A percentile compares a stretch with the other conserved stretches of the same genome.
Conservation (phyloP, 164 flowering plant species). For the Taxillus chinensis region DNA sequence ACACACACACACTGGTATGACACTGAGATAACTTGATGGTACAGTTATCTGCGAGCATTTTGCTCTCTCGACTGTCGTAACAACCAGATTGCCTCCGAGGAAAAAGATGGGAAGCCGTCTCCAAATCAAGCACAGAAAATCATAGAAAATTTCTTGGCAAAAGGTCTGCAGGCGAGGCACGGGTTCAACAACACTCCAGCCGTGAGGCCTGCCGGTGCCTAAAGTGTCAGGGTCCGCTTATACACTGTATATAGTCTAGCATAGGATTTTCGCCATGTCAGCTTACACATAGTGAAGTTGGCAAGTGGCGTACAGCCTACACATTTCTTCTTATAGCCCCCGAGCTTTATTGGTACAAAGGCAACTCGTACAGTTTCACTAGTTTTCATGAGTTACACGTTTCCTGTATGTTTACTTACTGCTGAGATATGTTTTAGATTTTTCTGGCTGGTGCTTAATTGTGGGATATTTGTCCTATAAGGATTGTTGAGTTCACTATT, state of each 20-base stretch:
- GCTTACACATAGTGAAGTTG: not conserved
- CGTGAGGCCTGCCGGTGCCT: not conserved
- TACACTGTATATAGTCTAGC: not conserved
- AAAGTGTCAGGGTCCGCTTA: not conserved
- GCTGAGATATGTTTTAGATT: too few relatives aligned
- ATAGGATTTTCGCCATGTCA: not conserved
- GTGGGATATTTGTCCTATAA: too few relatives aligned
- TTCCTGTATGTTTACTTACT: too few relatives aligned
- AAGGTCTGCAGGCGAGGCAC: not conserved
- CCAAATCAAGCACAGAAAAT: not conserved
- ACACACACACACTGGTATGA: not conserved
- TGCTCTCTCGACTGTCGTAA: not conserved
- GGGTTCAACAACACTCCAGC: not conserved
- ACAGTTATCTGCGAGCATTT: not conserved
- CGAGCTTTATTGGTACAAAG: not conserved
- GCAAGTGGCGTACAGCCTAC: not conserved
- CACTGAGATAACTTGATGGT: not conserved
- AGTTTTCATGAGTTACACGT: too few relatives aligned
- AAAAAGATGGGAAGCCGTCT: not conserved
- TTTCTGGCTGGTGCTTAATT: too few relatives aligned
- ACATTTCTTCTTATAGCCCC: not conserved
- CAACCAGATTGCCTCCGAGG: not conserved
- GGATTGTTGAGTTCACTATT: too few relatives aligned
- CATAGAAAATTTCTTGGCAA: not conserved
- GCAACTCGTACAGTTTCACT: too few relatives aligned